Base-by-base conservation (phyloP, 1,139 yeast species). In the Debaryomycetaceae sp. region DNA sequence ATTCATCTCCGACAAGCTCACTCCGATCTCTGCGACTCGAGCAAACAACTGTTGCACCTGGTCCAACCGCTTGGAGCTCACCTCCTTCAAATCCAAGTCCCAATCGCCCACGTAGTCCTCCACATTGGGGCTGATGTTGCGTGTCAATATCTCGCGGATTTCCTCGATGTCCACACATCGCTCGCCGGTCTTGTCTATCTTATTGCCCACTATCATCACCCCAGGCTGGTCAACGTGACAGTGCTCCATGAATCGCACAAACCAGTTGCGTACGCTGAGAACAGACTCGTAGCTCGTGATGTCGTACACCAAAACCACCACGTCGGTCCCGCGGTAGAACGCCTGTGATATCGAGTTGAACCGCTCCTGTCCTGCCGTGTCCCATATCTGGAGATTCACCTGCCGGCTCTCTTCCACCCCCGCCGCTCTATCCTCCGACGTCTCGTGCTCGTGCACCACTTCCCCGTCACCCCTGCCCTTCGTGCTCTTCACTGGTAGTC, bases 341-440 rank as follows among this genome's bases (percentile, higher is more conserved):
- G 85, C 80, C 54, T 75, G 77, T 5, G 81, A 74, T 34, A 81
- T 75, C 37, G 83, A 76, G 53, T 80, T 79, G 65, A 80, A 81
- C 43, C 86, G 61, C 55, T 81, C 86, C 57, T 81, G 86, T 3
- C 86, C 86, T 0, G 86, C 86, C 5, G 86, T 81, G 54, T 81
- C 86, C 86, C 86, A 81, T 3, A 81, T 71, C 56, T 81, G 85
- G 36, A 81, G 61, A 45, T 70, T 66, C 20, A 76, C 75, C 36
- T 49, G 51, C 30, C 51, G 48, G 20, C 11, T 11, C 31, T 30
- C 23, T 4, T 30, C 38, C 8, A 17, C 34, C 9, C 39, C 39
- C 14, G 17, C n/a, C 24, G 23, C 38, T 5, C 33, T 33, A n/a
- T 34, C 36, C n/a, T 24, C 37, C 7, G 24, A 40, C 14, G 6